Evolutionary conservation across 805 yeast genomes (phyloP).

Genomic region (Starmerella powellii): DNA sequence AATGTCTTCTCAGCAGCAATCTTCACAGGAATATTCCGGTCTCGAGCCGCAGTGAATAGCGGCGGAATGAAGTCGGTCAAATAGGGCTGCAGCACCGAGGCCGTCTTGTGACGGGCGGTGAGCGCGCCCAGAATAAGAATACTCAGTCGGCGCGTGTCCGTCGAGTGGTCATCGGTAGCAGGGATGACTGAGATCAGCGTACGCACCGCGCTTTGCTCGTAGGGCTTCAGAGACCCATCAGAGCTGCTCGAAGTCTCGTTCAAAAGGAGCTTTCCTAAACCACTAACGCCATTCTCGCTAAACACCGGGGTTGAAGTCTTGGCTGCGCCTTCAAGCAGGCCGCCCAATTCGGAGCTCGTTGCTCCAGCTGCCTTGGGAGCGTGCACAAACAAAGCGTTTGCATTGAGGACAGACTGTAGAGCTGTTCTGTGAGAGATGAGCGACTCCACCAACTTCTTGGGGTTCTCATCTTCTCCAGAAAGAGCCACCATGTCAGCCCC

Average conservation of each 20-base stretch:
- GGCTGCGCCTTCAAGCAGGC: slow-evolving; percentile 7
- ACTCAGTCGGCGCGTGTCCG: slow-evolving; percentile 69
- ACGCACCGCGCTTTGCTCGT: slow-evolving; percentile 32
- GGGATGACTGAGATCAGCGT: slow-evolving; percentile 40
- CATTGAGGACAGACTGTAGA: slow-evolving; percentile 20
- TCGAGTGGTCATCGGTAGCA: slow-evolving; percentile 48
- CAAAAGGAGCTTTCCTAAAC: slow-evolving; percentile 68
- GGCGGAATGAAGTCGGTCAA: slow-evolving; percentile 52
- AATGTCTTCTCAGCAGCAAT: slow-evolving; percentile 89
- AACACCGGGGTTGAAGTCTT: slow-evolving; percentile 26
- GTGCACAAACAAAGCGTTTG: slow-evolving; percentile 24
- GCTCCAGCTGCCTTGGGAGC: slow-evolving; percentile 27
- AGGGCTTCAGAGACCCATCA: slow-evolving; percentile 25
- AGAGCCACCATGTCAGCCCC: slow-evolving; percentile 19
- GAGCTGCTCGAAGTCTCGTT: slow-evolving; percentile 8
- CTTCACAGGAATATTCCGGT: slow-evolving; percentile 79
- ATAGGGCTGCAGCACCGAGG: slow-evolving; percentile 40
- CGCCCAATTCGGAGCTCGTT: slow-evolving; percentile 3
- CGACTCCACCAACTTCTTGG: slow-evolving; percentile 30
- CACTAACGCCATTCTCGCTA: slow-evolving; percentile 63
- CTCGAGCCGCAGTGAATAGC: slow-evolving; percentile 73
- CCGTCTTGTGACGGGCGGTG: slow-evolving; percentile 51
- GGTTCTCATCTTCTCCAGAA: slow-evolving; percentile 33
- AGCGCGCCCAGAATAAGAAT: slow-evolving; percentile 60
- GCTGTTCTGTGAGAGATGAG: slow-evolving; percentile 13